phyloP scores from a whole-genome alignment of 129 eudicot species.

The Tanacetum coccineum region DNA sequence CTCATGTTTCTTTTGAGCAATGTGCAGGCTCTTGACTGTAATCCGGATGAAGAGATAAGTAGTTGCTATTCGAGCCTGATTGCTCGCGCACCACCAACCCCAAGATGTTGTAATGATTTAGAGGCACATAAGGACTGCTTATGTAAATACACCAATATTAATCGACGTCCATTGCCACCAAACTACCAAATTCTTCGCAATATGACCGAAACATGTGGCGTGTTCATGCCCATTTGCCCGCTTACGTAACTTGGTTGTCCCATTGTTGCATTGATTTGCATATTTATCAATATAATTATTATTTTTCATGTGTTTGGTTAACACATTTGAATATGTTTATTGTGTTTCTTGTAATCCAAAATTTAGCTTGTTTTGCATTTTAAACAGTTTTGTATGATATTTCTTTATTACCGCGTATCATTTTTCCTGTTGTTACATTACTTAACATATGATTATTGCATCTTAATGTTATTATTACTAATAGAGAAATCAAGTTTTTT shows the following conservation, averaged over 20 bases:
- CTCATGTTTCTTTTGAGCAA: not conserved
- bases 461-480: no score
- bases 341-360: no score
- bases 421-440: no score
- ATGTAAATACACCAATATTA: not conserved
- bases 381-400: no score
- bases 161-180: not conserved
- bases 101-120: not conserved
- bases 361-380: no score
- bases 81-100: not conserved
- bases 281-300: not conserved
- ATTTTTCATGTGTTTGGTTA: no score
- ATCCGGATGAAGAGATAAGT: not conserved
- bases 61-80: not conserved
- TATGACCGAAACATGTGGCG: not conserved
- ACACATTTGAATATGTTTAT: no score
- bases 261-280: not conserved
- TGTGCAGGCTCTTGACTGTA: not conserved
- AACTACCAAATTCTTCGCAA: not conserved
- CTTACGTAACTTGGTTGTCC: not conserved
- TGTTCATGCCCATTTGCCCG: not conserved
- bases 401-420: no score
- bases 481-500: no score
- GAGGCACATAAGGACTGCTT: not conserved
- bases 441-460: no score